Evolutionary conservation across 139 green algal species (phyloP).

Genomic region (Zygnema circumcarinatum): DNA sequence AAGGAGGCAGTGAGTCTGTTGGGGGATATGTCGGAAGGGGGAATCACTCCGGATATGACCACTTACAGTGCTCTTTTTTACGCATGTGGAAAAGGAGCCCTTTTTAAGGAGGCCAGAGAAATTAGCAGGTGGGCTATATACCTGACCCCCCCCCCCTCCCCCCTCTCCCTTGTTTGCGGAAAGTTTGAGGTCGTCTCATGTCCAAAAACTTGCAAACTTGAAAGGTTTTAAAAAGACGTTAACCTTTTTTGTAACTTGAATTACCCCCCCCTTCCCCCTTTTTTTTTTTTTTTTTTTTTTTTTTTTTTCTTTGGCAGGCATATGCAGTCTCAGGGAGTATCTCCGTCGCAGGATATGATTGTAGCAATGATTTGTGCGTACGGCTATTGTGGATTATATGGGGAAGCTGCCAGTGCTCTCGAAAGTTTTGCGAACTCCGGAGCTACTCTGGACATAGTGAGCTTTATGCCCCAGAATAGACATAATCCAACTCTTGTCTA

Average conservation of each 20-base stretch:
- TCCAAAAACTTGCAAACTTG: too few species aligned
- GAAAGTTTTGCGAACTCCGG: not conserved
- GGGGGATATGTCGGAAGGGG: slow-evolving; percentile 40
- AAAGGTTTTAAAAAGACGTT: too few species aligned
- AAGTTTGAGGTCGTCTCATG: too few species aligned
- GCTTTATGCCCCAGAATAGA: too few species aligned
- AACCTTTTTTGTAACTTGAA: too few species aligned
- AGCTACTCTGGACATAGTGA: not conserved
- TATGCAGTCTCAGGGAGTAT: not conserved
- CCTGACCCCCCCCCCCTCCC: slow-evolving; percentile 3
- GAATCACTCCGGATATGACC: slow-evolving; percentile 23
- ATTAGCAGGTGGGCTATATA: slow-evolving; percentile 45
- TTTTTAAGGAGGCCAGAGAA: slow-evolving; percentile 20
- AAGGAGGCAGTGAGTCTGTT: slow-evolving; percentile 51
- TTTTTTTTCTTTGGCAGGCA: not conserved
- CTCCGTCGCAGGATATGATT: not conserved
- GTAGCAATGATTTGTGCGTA: not conserved
- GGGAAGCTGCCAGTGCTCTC: not conserved
- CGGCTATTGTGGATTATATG: not conserved
- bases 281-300: not conserved
- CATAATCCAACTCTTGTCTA: too few species aligned
- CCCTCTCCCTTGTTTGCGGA: too few species aligned
- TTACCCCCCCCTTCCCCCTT: too few species aligned
- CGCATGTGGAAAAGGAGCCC: slow-evolving; percentile 30
- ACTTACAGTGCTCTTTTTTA: slow-evolving; percentile 24